Conservation (phyloP, 192 early-diverging fungal species). For the Kickxella alabastrina region DNA sequence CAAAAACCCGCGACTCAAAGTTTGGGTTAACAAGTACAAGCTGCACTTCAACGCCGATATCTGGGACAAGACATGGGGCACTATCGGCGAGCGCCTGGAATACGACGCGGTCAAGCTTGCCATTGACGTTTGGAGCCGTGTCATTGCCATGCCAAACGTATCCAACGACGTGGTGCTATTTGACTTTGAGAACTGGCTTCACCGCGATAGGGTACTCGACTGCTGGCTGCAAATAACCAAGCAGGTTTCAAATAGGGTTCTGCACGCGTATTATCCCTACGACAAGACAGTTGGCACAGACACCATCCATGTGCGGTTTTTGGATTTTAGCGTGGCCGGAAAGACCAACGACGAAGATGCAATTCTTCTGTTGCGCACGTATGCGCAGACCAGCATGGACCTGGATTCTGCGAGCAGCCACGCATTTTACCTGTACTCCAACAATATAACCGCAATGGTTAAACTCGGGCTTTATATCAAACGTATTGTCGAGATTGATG, state of each 20-base stretch:
- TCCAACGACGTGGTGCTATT: conserved; percentile 4
- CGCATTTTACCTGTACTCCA: conserved; percentile 22
- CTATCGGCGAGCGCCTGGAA: conserved; percentile 44
- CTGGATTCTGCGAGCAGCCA: conserved; percentile 10
- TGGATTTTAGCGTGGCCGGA: conserved; percentile 24
- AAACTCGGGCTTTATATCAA: conserved; percentile 16
- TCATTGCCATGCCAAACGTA: conserved; percentile 3
- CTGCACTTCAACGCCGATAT: conserved; percentile 21
- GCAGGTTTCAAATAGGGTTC: conserved; percentile 19
- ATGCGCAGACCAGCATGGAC: conserved; percentile 14
- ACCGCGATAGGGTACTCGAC: conserved; percentile 27
- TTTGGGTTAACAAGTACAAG: conserved; percentile 26
- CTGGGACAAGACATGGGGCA: conserved; percentile 47
- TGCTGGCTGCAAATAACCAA: conserved; percentile 27
- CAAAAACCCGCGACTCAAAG: conserved; percentile 21
- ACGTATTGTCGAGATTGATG: conserved; percentile 12
- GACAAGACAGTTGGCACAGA: conserved; percentile 7
- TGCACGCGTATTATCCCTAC: conserved; percentile 25
- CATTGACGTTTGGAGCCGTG: conserved; percentile 36
- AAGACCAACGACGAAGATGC: conserved; percentile 11
- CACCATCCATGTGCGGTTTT: conserved; percentile 15
- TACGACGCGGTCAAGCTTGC: conserved; percentile 32
- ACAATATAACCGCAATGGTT: conserved; percentile 18
- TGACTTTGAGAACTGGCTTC: conserved; percentile 33
- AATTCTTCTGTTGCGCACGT: conserved; percentile 7